Percentiles rank a stretch among this genome's conserved stretches.
Evolutionary conservation across 192 early-diverging fungal genomes (phyloP).

Genomic region (Mortierella antarctica): DNA sequence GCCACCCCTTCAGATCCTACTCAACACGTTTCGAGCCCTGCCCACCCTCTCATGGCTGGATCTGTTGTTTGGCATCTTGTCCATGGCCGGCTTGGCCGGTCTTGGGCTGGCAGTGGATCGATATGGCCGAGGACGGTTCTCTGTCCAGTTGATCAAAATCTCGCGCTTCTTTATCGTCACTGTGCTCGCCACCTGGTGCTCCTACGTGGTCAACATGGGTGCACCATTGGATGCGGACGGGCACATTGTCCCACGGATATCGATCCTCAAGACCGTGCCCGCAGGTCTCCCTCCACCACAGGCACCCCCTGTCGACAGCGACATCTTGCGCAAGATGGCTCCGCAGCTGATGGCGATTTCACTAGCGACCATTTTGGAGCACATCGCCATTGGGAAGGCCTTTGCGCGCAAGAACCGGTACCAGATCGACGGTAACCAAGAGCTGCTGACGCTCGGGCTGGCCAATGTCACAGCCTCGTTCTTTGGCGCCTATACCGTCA

Average conservation of each 20-base stretch:
- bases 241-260: slow-evolving; percentile 45
- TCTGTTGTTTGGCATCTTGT: slow-evolving; percentile 5
- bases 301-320: slow-evolving; percentile 60
- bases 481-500: slow-evolving; percentile 85
- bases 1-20: slow-evolving; percentile 60
- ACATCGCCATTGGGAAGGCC: slow-evolving; percentile 86
- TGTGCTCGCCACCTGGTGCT: slow-evolving; percentile 75
- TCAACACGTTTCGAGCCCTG: slow-evolving; percentile 10
- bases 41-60: slow-evolving; percentile 23
- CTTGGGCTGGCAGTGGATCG: slow-evolving; percentile 15
- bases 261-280: slow-evolving; percentile 78
- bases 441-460: slow-evolving; percentile 87
- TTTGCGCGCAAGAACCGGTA: slow-evolving; percentile 89
- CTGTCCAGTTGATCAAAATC: slow-evolving; percentile 21
- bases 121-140: slow-evolving; percentile 11
- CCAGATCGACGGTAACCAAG: slow-evolving; percentile 81
- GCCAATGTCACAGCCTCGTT: slow-evolving; percentile 87
- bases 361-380: slow-evolving; percentile 86
- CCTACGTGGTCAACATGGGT: slow-evolving; percentile 62
- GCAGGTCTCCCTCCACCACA: slow-evolving; percentile 72
- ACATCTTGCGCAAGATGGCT: slow-evolving; percentile 58
- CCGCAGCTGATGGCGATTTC: slow-evolving; percentile 69
- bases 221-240: slow-evolving; percentile 22
- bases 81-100: slow-evolving; percentile 9
- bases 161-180: slow-evolving; percentile 68